Percentiles rank a stretch among this genome's conserved stretches.
phyloP scores from a whole-genome alignment of 805 yeast genomes.

The Candida piceae region DNA sequence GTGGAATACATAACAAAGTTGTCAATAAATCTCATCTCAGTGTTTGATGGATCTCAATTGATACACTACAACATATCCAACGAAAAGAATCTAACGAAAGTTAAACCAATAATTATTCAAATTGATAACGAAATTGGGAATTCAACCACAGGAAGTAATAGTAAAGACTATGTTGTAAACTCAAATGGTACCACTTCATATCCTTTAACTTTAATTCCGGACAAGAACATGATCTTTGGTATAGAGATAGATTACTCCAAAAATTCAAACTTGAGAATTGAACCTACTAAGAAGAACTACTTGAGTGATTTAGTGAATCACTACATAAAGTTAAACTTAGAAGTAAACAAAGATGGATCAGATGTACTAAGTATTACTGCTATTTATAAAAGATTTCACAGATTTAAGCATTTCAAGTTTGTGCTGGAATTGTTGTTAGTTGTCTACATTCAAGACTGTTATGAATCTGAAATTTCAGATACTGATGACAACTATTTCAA shows the following conservation, averaged over 20 bases:
- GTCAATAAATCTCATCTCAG: slow-evolving; percentile 19
- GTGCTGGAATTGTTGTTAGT: slow-evolving; percentile 47
- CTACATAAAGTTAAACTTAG: slow-evolving; percentile 33
- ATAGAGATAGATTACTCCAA: slow-evolving; percentile 38
- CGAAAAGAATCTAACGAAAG: slow-evolving; percentile 20
- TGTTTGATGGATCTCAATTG: slow-evolving; percentile 32
- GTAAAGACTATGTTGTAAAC: slow-evolving; percentile 12
- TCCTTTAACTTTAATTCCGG: slow-evolving; percentile 43
- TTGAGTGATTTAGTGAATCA: slow-evolving; percentile 43
- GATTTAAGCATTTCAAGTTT: slow-evolving; percentile 40
- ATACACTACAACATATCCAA: slow-evolving; percentile 27
- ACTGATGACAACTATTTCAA: slow-evolving; percentile 22
- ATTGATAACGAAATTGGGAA: slow-evolving; percentile 26
- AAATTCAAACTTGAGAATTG: slow-evolving; percentile 22
- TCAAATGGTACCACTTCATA: slow-evolving; percentile 36
- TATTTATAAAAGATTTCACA: slow-evolving; percentile 33
- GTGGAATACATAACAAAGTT: slow-evolving; percentile 30
- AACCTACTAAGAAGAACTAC: slow-evolving; percentile 37
- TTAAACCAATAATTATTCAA: slow-evolving; percentile 26
- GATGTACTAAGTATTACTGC: slow-evolving; percentile 24
- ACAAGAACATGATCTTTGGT: slow-evolving; percentile 45
- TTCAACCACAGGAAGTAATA: neutral
- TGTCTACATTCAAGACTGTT: slow-evolving; percentile 28
- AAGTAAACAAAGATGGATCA: slow-evolving; percentile 13
- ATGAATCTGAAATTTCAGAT: slow-evolving; percentile 30